Evolutionary conservation across 768 basidiomycete species (phyloP).

Genomic region (Cyathus striatus): DNA sequence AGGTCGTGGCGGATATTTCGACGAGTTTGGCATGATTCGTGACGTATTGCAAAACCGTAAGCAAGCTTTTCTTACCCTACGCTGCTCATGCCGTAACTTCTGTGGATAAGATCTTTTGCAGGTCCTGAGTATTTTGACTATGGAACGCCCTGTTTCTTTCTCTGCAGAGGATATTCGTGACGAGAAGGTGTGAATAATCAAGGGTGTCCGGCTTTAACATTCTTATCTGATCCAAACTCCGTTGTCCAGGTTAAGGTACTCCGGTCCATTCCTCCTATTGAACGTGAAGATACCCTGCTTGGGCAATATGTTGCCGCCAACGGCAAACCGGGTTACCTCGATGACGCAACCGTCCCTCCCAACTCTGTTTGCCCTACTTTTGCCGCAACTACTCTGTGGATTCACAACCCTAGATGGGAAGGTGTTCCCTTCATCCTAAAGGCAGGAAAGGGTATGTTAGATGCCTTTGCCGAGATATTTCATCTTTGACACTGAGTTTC

Average conservation of each 20-base stretch:
- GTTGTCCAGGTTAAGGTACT: constrained; percentile 85
- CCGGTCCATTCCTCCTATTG: constrained; percentile 82
- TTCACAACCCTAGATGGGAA: constrained; percentile 97
- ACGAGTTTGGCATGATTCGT: constrained; percentile 98
- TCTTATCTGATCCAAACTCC: too few species aligned
- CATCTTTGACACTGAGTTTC: too few species aligned
- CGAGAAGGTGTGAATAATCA: constrained; percentile 69
- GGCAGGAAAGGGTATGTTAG: constrained; percentile 87
- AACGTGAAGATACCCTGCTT: constrained; percentile 73
- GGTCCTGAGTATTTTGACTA: constrained; percentile 90
- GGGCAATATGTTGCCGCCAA: constrained; percentile 90
- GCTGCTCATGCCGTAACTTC: constrained; percentile 6
- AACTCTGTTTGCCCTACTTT: constrained; percentile 92
- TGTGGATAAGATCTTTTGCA: constrained; percentile 75
- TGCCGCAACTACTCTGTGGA: constrained; percentile 85
- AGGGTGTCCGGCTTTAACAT: constrained; percentile 1
- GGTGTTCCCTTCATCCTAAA: constrained; percentile 98
- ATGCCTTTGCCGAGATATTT: too few species aligned
- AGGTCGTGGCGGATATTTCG: constrained; percentile 99
- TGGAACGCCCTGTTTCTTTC: constrained; percentile 98
- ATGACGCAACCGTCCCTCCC: constrained; percentile 92
- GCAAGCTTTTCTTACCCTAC: constrained; percentile 25
- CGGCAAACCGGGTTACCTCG: constrained; percentile 98
- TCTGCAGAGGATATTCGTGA: constrained; percentile 96
- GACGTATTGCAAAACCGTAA: constrained; percentile 97